Evolutionary conservation across 2,329 filamentous ascomycete genomes (phyloP).

Genomic region (Neonectria faginata): DNA sequence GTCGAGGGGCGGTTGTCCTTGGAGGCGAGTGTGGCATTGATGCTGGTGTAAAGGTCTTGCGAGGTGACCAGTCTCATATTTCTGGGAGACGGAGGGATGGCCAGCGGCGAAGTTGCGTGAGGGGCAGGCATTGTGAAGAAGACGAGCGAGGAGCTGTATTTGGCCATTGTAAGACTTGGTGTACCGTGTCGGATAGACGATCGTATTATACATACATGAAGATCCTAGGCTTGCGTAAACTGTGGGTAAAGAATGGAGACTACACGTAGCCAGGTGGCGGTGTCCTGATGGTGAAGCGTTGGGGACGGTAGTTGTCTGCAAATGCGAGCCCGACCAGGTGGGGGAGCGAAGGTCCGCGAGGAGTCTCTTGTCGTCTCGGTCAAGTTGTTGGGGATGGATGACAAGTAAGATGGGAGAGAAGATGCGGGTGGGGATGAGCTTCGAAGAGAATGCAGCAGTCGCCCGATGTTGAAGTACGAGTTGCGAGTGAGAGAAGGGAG

Average conservation of each 20-base stretch:
- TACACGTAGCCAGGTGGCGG: constrained; percentile 23
- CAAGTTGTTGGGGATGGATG: constrained; percentile 7
- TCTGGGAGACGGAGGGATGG: constrained; percentile 61
- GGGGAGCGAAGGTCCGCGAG: constrained; percentile 1
- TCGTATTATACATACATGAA: constrained; percentile 40
- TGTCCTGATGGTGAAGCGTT: constrained; percentile 32
- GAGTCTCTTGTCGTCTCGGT: not conserved
- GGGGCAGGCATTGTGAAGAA: constrained; percentile 50
- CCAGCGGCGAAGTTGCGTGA: constrained; percentile 57
- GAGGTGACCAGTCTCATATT: constrained; percentile 58
- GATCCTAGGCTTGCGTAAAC: constrained; percentile 42
- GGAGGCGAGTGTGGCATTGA: constrained; percentile 63
- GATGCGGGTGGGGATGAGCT: constrained; percentile 1
- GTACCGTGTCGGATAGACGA: not conserved
- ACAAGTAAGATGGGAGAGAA: not conserved
- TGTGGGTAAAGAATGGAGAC: constrained; percentile 42
- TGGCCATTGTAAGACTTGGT: constrained; percentile 22
- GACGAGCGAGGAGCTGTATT: constrained; percentile 17
- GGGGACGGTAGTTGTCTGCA: constrained; percentile 16
- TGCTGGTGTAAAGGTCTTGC: constrained; percentile 65
- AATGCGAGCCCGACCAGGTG: constrained; percentile 11
- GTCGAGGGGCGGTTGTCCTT: constrained; percentile 57
- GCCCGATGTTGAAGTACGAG: constrained; percentile 17
- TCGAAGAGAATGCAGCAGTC: constrained; percentile 17
- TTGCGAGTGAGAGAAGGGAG: constrained; percentile 11